Evolutionary conservation across 208 protist genomes (phyloP), one percentile per base, ranked within the genome.

Genomic region (Leishmania arabica): DNA sequence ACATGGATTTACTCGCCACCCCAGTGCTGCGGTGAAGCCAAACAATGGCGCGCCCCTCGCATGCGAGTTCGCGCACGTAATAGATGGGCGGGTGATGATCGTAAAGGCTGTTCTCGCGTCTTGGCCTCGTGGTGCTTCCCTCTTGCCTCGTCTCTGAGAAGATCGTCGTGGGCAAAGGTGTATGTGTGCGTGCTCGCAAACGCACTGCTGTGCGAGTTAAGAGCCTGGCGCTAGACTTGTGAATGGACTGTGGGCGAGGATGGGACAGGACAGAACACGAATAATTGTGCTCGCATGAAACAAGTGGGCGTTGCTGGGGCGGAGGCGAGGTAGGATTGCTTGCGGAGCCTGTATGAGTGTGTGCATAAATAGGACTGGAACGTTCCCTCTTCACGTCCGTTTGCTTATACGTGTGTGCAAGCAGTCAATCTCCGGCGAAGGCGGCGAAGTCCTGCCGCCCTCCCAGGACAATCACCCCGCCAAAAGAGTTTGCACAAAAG

Each of bases 1-100:
- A 87, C 66, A 85, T 89, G 64, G 87, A 90, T 64, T 68, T 69
- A 15, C 76, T 89, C 70, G 83, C 81, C 69, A 85, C 81, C 7
- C 74, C 84, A 13, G 82, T 86, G 53, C 81, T 91, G 4, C 73
- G 90, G 47, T 93, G 64, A 77, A 47, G 5, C 19, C 1, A n/a
- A 40, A 31, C 17, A 45, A 75, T 31, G 47, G 13, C 21, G 45
- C 27, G 68, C 40, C 40, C 51, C 27, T 31, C 49, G 21, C n/a
- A 54, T 54, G 15, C 27, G 42, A 17, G 27, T 73, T 53, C 31
- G 68, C 3, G 24, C 68, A 73, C 45, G 42, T 3, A 24, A 53
- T 21, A 15, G 45, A 13, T 71, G 42, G 45, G 27, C 21, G 7
- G 45, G 27, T 31, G 24, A 17, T 34, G 19, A 11, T 40, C 3